Conservation (phyloP, 2,329 filamentous ascomycete genomes). For the Hymenotorrendiella dingleyae region DNA sequence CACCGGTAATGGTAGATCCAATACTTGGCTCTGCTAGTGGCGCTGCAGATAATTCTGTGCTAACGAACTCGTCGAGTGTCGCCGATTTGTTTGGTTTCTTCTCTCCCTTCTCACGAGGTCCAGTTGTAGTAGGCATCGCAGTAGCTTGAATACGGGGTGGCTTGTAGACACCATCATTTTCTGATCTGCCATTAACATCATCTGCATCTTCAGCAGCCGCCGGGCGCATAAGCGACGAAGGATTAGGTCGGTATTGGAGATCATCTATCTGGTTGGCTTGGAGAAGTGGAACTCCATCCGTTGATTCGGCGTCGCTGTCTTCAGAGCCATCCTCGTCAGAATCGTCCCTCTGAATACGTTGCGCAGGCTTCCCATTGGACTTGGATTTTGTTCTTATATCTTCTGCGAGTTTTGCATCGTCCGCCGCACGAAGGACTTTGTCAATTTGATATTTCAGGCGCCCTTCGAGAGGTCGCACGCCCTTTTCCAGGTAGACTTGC, state of each 20-base stretch:
- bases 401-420: conserved; percentile 43
- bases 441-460: conserved; percentile 94
- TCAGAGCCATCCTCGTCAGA: conserved; percentile 22
- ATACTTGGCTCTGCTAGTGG: conserved; percentile 85
- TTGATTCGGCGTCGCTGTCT: conserved; percentile 28
- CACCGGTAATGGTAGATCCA: conserved; percentile 77
- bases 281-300: conserved; percentile 20
- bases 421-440: conserved; percentile 82
- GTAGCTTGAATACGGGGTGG: conserved; percentile 86
- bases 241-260: conserved; percentile 57
- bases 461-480: conserved; percentile 82
- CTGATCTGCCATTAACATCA: conserved; percentile 32
- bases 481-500: conserved; percentile 88
- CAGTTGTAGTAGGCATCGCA: conserved; percentile 62
- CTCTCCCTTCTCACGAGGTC: conserved; percentile 45
- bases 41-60: conserved; percentile 73
- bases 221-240: conserved; percentile 36
- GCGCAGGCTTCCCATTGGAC: background rate
- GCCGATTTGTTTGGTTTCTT: conserved; percentile 66
- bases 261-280: conserved; percentile 43
- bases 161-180: conserved; percentile 68
- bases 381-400: conserved; percentile 33
- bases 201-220: conserved; percentile 19
- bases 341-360: conserved; percentile 8
- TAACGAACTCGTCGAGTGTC: conserved; percentile 88